phyloP scores from a whole-genome alignment of 306 rosid genomes.

The Pterocarpus macrocarpus region DNA sequence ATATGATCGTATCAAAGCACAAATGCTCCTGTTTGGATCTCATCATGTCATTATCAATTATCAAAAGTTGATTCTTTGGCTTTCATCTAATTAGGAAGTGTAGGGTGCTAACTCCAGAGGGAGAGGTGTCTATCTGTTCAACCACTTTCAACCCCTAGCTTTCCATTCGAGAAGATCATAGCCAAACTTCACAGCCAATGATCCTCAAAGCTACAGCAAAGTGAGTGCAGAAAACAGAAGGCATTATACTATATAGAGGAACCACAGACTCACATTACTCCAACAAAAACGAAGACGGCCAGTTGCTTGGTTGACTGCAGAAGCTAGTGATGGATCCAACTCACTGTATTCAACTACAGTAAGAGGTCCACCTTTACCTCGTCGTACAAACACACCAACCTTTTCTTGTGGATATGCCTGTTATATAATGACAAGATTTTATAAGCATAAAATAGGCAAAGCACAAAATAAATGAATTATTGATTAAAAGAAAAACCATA shows the following conservation, averaged over 20 bases:
- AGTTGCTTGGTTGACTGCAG: conserved; percentile 88
- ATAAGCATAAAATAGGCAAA: conserved; percentile 10
- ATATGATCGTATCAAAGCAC: not conserved
- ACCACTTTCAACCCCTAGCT: conserved; percentile 31
- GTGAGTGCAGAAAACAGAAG: conserved; percentile 29
- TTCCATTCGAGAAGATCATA: conserved; percentile 34
- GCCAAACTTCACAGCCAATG: conserved; percentile 26
- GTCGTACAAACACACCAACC: conserved; percentile 96
- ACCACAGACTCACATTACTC: conserved; percentile 82
- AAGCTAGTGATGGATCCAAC: conserved; percentile 80
- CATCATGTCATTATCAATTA: not conserved
- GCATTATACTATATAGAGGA: conserved; percentile 41
- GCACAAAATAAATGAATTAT: conserved; percentile 25
- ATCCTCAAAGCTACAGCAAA: conserved; percentile 33
- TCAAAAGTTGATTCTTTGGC: conserved; percentile 27
- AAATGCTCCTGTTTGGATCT: conserved; percentile 38
- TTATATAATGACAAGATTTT: conserved; percentile 46
- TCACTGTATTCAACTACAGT: conserved; percentile 98
- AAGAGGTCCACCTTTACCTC: conserved; percentile 97
- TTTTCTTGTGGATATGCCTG: conserved; percentile 99
- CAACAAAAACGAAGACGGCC: conserved; percentile 99
- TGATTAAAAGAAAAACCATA: not conserved
- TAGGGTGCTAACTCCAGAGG: conserved; percentile 13
- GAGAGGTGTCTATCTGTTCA: not conserved
- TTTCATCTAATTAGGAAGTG: conserved; percentile 36